Evolutionary conservation across 2,329 filamentous ascomycete species (phyloP).

Genomic region (Fusarium clavum): DNA sequence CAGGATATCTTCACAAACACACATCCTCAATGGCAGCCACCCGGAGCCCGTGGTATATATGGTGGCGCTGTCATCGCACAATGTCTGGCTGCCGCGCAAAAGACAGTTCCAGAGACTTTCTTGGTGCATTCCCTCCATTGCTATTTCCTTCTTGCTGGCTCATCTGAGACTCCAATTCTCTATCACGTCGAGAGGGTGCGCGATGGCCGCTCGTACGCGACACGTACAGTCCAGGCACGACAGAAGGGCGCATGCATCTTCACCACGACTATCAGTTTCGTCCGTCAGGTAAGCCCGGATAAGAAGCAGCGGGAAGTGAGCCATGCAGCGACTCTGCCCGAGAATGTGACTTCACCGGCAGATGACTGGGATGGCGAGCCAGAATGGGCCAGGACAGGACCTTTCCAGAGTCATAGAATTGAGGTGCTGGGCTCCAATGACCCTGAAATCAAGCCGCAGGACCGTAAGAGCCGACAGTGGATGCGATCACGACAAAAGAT

Average conservation of each 20-base stretch:
- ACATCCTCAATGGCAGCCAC: slow-evolving; percentile 89
- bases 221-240: slow-evolving; percentile 93
- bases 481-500: slow-evolving; percentile 80
- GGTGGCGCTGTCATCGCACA: slow-evolving; percentile 95
- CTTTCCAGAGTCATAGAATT: slow-evolving; percentile 61
- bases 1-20: slow-evolving; percentile 96
- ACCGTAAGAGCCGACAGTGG: slow-evolving; percentile 79
- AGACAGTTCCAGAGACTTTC: slow-evolving; percentile 84
- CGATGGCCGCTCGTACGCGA: slow-evolving; percentile 89
- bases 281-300: slow-evolving; percentile 70
- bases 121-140: slow-evolving; percentile 97
- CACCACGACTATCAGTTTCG: slow-evolving; percentile 93
- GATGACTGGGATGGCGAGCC: slow-evolving; percentile 58
- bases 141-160: slow-evolving; percentile 96
- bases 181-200: slow-evolving; percentile 96
- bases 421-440: slow-evolving; percentile 53
- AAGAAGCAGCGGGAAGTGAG: slow-evolving; percentile 67
- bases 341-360: slow-evolving; percentile 52
- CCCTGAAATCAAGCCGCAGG: slow-evolving; percentile 65
- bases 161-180: slow-evolving; percentile 84
- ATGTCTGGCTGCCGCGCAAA: slow-evolving; percentile 86
- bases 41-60: slow-evolving; percentile 91
- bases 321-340: slow-evolving; percentile 73
- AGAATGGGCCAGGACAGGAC: slow-evolving; percentile 62
- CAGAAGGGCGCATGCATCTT: slow-evolving; percentile 93